Percentiles rank a stretch among this genome's conserved stretches.
Conservation (phyloP, 1,284 basidiomycete genomes). For the Ceratorhiza oryzae-sativae region DNA sequence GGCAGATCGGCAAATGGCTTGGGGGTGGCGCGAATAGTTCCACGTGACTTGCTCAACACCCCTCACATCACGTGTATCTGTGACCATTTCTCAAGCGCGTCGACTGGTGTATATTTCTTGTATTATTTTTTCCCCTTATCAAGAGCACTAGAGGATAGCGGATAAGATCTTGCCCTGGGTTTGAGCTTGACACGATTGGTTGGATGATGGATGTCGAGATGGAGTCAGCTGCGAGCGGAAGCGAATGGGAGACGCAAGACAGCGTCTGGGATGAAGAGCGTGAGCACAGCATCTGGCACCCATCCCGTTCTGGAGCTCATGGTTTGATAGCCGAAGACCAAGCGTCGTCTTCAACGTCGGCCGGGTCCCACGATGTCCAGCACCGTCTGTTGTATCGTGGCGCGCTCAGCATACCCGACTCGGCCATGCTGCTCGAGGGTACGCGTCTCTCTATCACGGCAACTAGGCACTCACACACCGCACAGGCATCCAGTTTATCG, state of each 20-base stretch:
- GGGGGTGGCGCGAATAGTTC: not conserved
- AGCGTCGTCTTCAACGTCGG: slow-evolving; percentile 2
- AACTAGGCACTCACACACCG: not conserved
- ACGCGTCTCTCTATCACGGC: slow-evolving; percentile 11
- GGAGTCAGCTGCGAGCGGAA: not conserved
- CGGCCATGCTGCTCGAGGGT: slow-evolving; percentile 72
- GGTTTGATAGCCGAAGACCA: not conserved
- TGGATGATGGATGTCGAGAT: slow-evolving; percentile 25
- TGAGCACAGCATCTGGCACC: not conserved
- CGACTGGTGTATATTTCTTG: not conserved
- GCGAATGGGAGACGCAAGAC: slow-evolving; percentile 29
- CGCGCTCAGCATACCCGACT: slow-evolving; percentile 74
- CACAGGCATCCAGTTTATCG: slow-evolving; percentile 65
- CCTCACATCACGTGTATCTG: not conserved
- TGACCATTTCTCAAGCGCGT: not conserved
- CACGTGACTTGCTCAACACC: not conserved
- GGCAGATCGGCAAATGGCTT: not conserved
- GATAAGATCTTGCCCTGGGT: too few relatives aligned
- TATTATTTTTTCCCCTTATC: not conserved
- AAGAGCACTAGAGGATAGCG: too few relatives aligned
- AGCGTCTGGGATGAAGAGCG: slow-evolving; percentile 24
- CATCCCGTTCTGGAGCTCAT: not conserved
- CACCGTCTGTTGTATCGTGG: slow-evolving; percentile 72
- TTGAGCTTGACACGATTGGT: too few relatives aligned
- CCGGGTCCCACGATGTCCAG: slow-evolving; percentile 10